Conservation (phyloP, 768 basidiomycete genomes). For the Leccinum boreale region DNA sequence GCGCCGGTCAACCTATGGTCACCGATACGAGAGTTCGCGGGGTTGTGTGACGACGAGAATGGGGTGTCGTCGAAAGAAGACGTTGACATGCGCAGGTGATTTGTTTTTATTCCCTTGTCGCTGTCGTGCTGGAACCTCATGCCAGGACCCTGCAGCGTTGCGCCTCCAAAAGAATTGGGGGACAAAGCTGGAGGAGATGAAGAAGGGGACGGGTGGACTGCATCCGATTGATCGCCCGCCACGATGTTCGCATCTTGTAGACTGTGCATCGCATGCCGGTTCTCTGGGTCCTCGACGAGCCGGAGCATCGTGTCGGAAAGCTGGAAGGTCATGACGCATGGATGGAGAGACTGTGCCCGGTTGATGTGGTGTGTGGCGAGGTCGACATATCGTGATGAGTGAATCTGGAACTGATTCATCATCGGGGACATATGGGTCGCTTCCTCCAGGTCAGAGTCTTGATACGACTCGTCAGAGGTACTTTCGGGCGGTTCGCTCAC, state of each 20-base stretch:
- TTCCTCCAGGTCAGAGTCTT: slow-evolving; percentile 29
- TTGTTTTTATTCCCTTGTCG: slow-evolving; percentile 7
- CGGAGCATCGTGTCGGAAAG: slow-evolving; percentile 23
- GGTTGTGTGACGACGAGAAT: slow-evolving; percentile 12
- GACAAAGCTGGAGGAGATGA: slow-evolving; percentile 1
- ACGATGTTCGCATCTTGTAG: slow-evolving; percentile 15
- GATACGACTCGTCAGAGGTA: slow-evolving; percentile 28
- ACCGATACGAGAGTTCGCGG: neutral
- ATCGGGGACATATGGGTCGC: slow-evolving; percentile 28
- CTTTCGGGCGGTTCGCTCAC: slow-evolving; percentile 30
- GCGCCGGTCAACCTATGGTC: slow-evolving; percentile 10
- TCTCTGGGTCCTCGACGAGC: slow-evolving; percentile 29
- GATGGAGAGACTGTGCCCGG: slow-evolving; percentile 17
- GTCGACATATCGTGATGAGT: slow-evolving; percentile 10
- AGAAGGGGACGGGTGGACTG: slow-evolving; percentile 4
- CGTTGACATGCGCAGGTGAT: slow-evolving; percentile 10
- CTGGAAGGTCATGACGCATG: slow-evolving; percentile 31
- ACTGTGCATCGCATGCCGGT: slow-evolving; percentile 16
- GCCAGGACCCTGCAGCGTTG: slow-evolving; percentile 20
- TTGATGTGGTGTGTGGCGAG: slow-evolving; percentile 3
- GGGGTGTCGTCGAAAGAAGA: slow-evolving; percentile 3
- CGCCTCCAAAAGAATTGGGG: slow-evolving; percentile 3
- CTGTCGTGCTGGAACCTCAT: slow-evolving; percentile 21
- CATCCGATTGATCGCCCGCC: slow-evolving; percentile 15
- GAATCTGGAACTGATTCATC: slow-evolving; percentile 31